Conservation (phyloP, 2,329 filamentous ascomycete species). For the Hymenoscyphus linearis region DNA sequence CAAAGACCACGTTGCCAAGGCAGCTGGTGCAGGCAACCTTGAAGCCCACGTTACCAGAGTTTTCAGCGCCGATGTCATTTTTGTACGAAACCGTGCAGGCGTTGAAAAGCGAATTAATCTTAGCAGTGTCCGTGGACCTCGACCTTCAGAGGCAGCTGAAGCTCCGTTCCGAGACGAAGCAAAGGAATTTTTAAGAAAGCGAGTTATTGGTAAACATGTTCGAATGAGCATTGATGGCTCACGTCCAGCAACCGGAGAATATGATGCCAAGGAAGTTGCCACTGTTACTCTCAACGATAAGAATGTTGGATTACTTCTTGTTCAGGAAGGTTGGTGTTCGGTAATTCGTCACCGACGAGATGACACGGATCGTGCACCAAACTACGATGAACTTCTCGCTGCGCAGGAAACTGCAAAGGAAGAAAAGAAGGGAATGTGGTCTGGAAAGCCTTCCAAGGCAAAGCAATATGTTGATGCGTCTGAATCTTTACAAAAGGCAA, state of each 20-base stretch:
- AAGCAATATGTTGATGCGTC: conserved; percentile 86
- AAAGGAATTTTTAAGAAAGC: conserved; percentile 93
- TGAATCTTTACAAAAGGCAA: conserved; percentile 89
- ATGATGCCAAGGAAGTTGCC: conserved; percentile 90
- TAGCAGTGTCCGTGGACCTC: conserved; percentile 91
- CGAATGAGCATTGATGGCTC: conserved; percentile 84
- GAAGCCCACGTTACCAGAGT: conserved; percentile 84
- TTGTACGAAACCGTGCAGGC: conserved; percentile 78
- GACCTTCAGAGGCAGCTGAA: conserved; percentile 79
- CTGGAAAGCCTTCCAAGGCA: conserved; percentile 75
- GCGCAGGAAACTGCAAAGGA: conserved; percentile 80
- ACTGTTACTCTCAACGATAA: conserved; percentile 79
- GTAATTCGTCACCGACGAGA: conserved; percentile 94
- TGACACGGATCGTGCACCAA: conserved; percentile 86
- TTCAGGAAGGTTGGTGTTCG: conserved; percentile 90
- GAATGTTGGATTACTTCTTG: conserved; percentile 76
- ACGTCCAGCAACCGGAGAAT: conserved; percentile 83
- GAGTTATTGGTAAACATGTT: conserved; percentile 92
- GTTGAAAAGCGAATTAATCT: conserved; percentile 85
- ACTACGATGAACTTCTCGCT: conserved; percentile 83
- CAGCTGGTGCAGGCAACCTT: conserved; percentile 53
- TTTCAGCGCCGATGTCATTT: conserved; percentile 82
- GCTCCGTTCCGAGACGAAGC: conserved; percentile 86
- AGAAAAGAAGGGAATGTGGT: conserved; percentile 93
- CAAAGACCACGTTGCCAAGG: conserved; percentile 72